Evolutionary conservation across 2,329 filamentous ascomycete species (phyloP).

Genomic region (Colletotrichum phormii): DNA sequence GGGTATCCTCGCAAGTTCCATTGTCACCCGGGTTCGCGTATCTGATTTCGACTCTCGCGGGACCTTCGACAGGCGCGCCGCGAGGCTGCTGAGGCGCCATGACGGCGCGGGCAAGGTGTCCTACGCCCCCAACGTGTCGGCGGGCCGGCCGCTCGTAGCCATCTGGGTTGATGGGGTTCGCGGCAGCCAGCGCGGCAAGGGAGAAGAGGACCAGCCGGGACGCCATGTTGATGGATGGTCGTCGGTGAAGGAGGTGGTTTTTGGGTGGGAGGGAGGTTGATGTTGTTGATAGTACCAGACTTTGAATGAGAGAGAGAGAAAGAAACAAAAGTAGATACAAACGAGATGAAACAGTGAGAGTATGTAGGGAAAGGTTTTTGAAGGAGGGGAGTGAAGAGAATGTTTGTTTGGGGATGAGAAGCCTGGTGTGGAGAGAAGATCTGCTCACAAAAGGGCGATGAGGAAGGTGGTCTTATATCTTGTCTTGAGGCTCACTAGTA

Average conservation of each 20-base stretch:
- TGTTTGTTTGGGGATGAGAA: slow-evolving; percentile 18
- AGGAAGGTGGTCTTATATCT: slow-evolving; percentile 11
- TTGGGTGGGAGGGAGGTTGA: neutral
- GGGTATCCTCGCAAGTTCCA: neutral
- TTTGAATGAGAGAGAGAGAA: neutral
- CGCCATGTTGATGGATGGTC: slow-evolving; percentile 16
- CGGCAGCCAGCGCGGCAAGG: slow-evolving; percentile 33
- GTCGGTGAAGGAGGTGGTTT: neutral
- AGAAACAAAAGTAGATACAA: neutral
- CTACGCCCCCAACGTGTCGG: slow-evolving; percentile 4
- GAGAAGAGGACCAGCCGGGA: slow-evolving; percentile 31
- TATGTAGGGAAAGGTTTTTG: neutral
- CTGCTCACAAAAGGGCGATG: neutral
- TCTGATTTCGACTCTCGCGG: slow-evolving; percentile 14
- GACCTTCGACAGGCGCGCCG: neutral
- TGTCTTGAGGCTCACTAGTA: neutral
- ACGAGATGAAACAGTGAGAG: neutral
- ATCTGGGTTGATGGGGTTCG: slow-evolving; percentile 23
- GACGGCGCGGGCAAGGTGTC: slow-evolving; percentile 21
- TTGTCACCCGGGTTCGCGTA: neutral
- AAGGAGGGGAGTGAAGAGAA: neutral
- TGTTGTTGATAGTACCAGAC: neutral
- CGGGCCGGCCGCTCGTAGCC: slow-evolving; percentile 21
- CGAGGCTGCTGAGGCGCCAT: slow-evolving; percentile 19
- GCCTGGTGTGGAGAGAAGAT: slow-evolving; percentile 13